These are phyloP conservation scores for Epichloe glyceriae DNA, from an alignment of 2,329 filamentous ascomycete genomes.

Conservation along the genomic window DNA sequence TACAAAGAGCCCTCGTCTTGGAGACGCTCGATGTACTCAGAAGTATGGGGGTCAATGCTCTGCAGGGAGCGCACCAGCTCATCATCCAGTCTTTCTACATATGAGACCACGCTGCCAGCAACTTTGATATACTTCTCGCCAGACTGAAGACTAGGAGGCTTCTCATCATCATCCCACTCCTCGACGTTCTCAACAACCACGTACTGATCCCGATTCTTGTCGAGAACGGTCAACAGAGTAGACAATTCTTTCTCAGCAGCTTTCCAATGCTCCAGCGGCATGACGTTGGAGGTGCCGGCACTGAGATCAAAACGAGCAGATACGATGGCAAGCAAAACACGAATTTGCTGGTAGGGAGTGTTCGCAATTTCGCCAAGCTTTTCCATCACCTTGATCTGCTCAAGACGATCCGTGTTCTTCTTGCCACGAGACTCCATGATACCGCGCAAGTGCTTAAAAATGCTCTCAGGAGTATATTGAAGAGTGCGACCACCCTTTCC, in stretches of 20 bases:
- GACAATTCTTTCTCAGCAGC: conserved; percentile 77
- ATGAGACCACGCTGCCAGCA: conserved; percentile 87
- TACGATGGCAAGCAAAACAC: conserved; percentile 80
- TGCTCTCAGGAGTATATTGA: conserved; percentile 91
- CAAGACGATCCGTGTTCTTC: conserved; percentile 92
- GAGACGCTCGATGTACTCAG: conserved; percentile 93
- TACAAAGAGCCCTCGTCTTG: conserved; percentile 85
- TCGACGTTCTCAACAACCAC: conserved; percentile 85
- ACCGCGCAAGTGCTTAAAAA: conserved; percentile 86
- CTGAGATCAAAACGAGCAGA: conserved; percentile 91
- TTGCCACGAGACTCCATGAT: conserved; percentile 95
- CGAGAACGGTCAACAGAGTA: conserved; percentile 64
- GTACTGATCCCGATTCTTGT: conserved; percentile 58
- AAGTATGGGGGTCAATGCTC: conserved; percentile 94
- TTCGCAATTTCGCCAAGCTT: conserved; percentile 80
- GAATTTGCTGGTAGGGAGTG: conserved; percentile 87
- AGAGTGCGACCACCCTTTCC: conserved; percentile 80
- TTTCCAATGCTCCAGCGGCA: conserved; percentile 97
- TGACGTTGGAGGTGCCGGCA: conserved; percentile 61
- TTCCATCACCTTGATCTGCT: conserved; percentile 97
- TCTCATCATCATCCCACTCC: conserved; percentile 99
- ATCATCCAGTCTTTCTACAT: conserved; percentile 88
- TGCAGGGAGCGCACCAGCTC: conserved; percentile 96
- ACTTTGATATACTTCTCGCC: conserved; percentile 80
- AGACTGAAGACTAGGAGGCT: conserved; percentile 59